phyloP scores from a whole-genome alignment of 1,284 basidiomycete species.

The Cryptococcus hybrid region DNA sequence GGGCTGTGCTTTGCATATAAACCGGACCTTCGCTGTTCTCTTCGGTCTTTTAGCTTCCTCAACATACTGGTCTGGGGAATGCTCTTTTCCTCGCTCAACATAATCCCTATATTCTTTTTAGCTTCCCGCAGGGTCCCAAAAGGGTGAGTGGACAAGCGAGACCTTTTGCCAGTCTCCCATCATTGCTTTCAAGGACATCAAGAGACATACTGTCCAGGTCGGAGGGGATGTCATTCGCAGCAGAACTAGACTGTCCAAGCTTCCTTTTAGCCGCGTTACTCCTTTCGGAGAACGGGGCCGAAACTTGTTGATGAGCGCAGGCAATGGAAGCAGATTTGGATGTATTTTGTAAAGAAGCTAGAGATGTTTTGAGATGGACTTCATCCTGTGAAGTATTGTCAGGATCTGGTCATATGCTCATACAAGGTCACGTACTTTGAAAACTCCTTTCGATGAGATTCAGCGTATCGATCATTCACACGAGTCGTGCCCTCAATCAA shows the following conservation, averaged over 20 bases:
- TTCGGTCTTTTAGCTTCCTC: constrained; percentile 15
- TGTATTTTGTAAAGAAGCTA: background rate
- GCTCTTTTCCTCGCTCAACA: constrained; percentile 23
- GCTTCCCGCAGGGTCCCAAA: constrained; percentile 28
- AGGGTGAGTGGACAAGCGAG: constrained; percentile 23
- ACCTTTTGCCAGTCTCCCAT: constrained; percentile 24
- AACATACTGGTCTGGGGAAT: constrained; percentile 2
- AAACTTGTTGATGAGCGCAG: background rate
- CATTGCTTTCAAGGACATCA: constrained; percentile 7
- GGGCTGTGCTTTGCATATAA: constrained; percentile 18
- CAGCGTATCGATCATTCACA: constrained; percentile 35
- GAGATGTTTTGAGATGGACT: constrained; percentile 23
- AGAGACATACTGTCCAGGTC: constrained; percentile 33
- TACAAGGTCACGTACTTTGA: constrained; percentile 27
- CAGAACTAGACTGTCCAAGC: constrained; percentile 3
- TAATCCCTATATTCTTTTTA: constrained; percentile 26
- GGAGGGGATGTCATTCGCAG: constrained; percentile 17
- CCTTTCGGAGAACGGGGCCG: too few species aligned
- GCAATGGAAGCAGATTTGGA: constrained; percentile 4
- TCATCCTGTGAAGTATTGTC: constrained; percentile 21
- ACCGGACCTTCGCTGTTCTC: constrained; percentile 20
- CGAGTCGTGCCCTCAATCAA: constrained; percentile 6
- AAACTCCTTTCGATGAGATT: constrained; percentile 41
- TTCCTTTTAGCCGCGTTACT: too few species aligned
- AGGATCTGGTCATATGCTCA: background rate